These are phyloP conservation scores for Chlamydomonas sp. DNA, from an alignment of 139 green algal species.

Conservation along the genomic window DNA sequence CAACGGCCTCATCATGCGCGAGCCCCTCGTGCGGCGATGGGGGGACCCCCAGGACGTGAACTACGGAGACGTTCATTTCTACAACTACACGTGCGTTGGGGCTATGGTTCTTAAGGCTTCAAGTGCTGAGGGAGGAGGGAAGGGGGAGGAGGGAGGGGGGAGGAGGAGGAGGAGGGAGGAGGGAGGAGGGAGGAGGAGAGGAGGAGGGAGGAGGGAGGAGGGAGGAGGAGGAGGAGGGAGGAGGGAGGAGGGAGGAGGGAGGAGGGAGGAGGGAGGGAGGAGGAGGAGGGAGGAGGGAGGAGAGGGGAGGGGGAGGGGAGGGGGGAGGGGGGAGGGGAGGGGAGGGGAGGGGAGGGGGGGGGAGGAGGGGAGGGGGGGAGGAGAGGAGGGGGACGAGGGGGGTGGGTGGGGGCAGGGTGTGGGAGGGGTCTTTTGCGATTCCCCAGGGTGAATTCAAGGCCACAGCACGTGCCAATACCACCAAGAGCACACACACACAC, in stretches of 20 bases:
- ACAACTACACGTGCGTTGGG: slow-evolving; percentile 50
- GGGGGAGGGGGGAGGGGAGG: no score
- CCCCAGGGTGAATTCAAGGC: not conserved
- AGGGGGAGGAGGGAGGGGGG: not conserved
- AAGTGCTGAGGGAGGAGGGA: slow-evolving; percentile 1
- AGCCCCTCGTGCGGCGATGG: slow-evolving; percentile 55
- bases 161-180: not conserved
- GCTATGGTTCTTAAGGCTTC: not conserved
- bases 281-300: not conserved
- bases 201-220: not conserved
- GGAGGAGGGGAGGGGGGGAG: not conserved
- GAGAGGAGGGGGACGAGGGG: not conserved
- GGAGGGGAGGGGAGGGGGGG: no score
- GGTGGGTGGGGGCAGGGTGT: not conserved
- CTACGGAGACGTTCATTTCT: slow-evolving; percentile 71
- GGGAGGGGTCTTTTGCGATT: not conserved
- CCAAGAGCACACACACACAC: not conserved
- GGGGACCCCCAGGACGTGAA: slow-evolving; percentile 15
- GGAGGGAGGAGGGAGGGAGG: not conserved
- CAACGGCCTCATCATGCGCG: slow-evolving; percentile 27
- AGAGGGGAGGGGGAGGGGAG: not conserved
- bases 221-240: not conserved
- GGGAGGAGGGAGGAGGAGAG: not conserved
- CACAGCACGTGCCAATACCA: not conserved
- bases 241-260: not conserved